Evolutionary conservation across 306 rosid species (phyloP), one percentile per base, ranked within the genome.

Genomic region (Vigna radiata): DNA sequence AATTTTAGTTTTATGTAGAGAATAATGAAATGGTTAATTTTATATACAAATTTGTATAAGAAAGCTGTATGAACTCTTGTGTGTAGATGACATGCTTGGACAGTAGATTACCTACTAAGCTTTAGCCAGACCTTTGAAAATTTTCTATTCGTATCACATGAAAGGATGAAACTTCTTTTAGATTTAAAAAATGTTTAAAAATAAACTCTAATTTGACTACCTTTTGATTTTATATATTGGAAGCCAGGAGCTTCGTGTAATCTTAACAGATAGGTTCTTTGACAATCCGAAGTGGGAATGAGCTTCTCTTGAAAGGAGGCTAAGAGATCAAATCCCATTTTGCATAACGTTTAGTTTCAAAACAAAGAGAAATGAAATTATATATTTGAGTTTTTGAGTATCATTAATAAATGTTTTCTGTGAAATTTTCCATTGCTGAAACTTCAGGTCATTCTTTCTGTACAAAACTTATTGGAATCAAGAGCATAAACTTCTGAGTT

Each of bases 241-340:
- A 72, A 78, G 18, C 39, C 36, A 37, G 29, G 81, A 29, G 53
- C 70, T 46, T 82, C 73, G 14, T 55, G 43, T 79, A 27, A 70
- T 82, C 58, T 84, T 83, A 72, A 82, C 84, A 95, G 99, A 95
- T 95, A 82, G 98, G 97, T 83, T 91, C 98, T 55, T 86, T 95
- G 86, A 98, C 99, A 44, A 88, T 95, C 47, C 90, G 97, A 49
- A 92, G 99, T 76, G 99, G 98, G 53, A 92, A 95, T 64, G 99
- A 97, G 50, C 97, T 95, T 87, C 94, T 95, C 73, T 83, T 95
- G 86, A 92, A 95, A 85, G 99, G 99, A 71, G 99, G 98, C 80
- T 68, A 95, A 76, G 79, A 93, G 91, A 84, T 95, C 98, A 61
- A 95, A 95, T 84, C 91, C 91, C 64, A 82, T 92, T 79, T 86